Evolutionary conservation across 2,329 filamentous ascomycete species (phyloP), one percentile per base, ranked within the genome.

Genomic region (Talaromyces funiculosus): DNA sequence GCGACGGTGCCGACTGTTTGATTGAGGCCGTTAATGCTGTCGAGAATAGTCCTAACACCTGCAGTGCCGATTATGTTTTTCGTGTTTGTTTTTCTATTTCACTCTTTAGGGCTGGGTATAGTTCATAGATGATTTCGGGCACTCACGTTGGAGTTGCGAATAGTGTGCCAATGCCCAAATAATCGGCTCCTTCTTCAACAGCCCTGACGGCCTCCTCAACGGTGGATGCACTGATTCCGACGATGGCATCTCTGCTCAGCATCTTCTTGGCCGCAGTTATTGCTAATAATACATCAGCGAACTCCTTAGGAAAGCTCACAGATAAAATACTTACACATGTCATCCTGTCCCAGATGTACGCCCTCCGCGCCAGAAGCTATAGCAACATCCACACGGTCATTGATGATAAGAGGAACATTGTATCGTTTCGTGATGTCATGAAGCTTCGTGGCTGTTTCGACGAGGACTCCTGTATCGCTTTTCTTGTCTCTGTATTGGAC

Each of bases 261-360:
- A 97, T 75, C 22, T 77, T 80, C 61, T 90, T 88, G 2, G 92
- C 92, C 40, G 82, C 86, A 61, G 35, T 18, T 42, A 57, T 38
- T 49, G 5, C 54, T n/a, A 53, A 20, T 5, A 1, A 37, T 16
- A 20, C 2, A 53, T 53, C 26, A 53, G 31, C 18, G n/a, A 49
- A 18, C n/a, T n/a, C 18, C 20, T 9, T 1, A n/a, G 8, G 9
- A 43, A 6, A 16, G 5, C 43, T 31, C 42, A 45, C 6, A 24
- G 6, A 24, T 12, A 7, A 38, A 20, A 40, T 54, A 0, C 81
- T 66, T 74, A 90, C 88, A 81, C 80, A 96, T 87, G 73, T 97
- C 93, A 82, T 97, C 92, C 78, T 97, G 93, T 6, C 94, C 94
- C 54, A 97, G 84, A 73, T 97, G 94, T 8, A 96, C 91, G 49